Percentiles rank a stretch among this genome's conserved stretches.
Evolutionary conservation across 805 yeast species (phyloP).

Genomic region (Ogataea dorogensis): DNA sequence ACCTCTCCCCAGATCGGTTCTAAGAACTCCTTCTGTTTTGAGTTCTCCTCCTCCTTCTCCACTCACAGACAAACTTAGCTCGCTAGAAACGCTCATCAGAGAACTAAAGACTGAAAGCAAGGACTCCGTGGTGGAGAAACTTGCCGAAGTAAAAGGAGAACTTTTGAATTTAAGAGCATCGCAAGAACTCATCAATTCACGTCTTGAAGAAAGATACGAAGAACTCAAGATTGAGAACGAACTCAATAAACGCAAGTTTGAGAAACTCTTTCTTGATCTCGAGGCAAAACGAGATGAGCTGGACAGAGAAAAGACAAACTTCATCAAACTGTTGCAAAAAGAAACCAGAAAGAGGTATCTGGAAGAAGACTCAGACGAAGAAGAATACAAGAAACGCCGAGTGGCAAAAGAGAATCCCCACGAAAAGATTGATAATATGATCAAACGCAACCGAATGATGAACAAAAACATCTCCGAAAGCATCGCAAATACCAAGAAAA

Average conservation of each 20-base stretch:
- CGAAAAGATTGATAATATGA: conserved; percentile 15
- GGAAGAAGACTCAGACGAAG: conserved; percentile 6
- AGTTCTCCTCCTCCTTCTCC: not conserved
- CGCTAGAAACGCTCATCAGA: conserved; percentile 19
- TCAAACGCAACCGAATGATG: conserved; percentile 15
- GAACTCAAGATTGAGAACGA: conserved; percentile 54
- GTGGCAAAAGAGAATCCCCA: conserved; percentile 3
- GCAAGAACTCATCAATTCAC: conserved; percentile 54
- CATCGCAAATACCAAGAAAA: conserved; percentile 14
- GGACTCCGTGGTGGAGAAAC: conserved; percentile 19
- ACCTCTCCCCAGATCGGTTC: not conserved
- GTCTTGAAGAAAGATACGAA: conserved; percentile 66
- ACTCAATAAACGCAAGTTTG: conserved; percentile 25
- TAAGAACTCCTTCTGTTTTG: no score
- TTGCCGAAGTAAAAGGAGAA: conserved; percentile 24
- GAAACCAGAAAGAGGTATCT: conserved; percentile 15
- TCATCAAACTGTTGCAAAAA: conserved; percentile 23
- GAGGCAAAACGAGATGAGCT: conserved; percentile 28
- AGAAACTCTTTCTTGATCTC: conserved; percentile 24
- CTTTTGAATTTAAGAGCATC: conserved; percentile 23
- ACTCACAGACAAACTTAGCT: conserved; percentile 12
- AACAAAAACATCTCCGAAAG: conserved; percentile 16
- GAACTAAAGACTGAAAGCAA: conserved; percentile 20
- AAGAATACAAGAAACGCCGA: conserved; percentile 6
- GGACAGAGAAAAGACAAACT: conserved; percentile 27